phyloP scores from a whole-genome alignment of 192 early-diverging fungal species.

The Coemansia sp. region DNA sequence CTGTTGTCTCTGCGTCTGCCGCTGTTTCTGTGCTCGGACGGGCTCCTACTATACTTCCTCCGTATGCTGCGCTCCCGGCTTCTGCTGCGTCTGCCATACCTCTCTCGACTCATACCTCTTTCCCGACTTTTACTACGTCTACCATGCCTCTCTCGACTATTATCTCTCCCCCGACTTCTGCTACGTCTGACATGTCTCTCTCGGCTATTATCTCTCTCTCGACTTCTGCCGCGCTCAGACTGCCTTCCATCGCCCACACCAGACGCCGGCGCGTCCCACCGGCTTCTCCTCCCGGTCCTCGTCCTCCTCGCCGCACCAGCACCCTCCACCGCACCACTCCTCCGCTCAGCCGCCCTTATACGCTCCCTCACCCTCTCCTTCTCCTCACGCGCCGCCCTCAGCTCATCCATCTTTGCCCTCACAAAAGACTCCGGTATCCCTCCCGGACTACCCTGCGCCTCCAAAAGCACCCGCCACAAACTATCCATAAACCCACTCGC shows the following conservation, averaged over 20 bases:
- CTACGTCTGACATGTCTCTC: background rate
- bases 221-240: background rate
- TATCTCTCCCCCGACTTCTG: too few species aligned
- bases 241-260: background rate
- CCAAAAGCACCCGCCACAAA: constrained; percentile 88
- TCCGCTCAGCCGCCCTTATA: constrained; percentile 15
- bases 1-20: background rate
- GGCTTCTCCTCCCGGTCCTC: constrained; percentile 19
- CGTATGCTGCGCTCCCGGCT: constrained; percentile 1
- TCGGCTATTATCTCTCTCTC: background rate
- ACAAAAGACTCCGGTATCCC: constrained; percentile 88
- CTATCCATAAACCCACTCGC: constrained; percentile 77
- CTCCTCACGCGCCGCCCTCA: constrained; percentile 49
- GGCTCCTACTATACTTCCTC: constrained; percentile 4
- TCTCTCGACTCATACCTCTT: background rate
- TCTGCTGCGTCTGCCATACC: background rate
- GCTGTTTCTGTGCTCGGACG: background rate
- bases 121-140: background rate
- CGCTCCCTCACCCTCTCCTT: constrained; percentile 20
- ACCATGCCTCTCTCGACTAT: background rate
- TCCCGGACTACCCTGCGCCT: constrained; percentile 73
- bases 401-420: constrained; percentile 82
- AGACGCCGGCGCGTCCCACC: constrained; percentile 27
- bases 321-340: background rate
- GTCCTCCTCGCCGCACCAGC: background rate